A percentile compares a stretch with the other conserved stretches of the same genome.
phyloP scores from a whole-genome alignment of 75 land plant genomes.

The Sequoiadendron giganteum region DNA sequence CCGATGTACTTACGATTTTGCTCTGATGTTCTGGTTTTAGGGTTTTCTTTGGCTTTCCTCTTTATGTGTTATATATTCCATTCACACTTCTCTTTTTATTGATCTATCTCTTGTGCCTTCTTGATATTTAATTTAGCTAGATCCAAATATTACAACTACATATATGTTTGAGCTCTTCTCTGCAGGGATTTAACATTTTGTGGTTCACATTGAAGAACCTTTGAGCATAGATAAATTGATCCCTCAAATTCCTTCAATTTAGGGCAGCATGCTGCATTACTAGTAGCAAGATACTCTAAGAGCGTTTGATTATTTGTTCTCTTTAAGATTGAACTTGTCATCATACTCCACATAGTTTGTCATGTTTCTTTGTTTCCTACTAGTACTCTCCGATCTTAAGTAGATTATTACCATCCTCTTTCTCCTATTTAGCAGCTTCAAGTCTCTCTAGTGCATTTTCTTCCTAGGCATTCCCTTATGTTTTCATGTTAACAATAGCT shows the following conservation, averaged over 20 bases:
- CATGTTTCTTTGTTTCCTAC: slow-evolving; percentile 60
- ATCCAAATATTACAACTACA: slow-evolving; percentile 42
- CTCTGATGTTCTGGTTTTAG: too few relatives aligned
- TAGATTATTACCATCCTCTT: slow-evolving; percentile 67
- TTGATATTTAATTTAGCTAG: slow-evolving; percentile 47
- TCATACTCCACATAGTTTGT: slow-evolving; percentile 62
- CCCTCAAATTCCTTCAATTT: slow-evolving; percentile 59
- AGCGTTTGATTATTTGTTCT: slow-evolving; percentile 59
- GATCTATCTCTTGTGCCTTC: slow-evolving; percentile 54
- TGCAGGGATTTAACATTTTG: slow-evolving; percentile 45
- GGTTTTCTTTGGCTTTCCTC: too few relatives aligned
- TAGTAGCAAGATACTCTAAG: slow-evolving; percentile 62
- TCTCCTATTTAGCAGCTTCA: slow-evolving; percentile 55
- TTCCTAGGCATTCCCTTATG: slow-evolving; percentile 57
- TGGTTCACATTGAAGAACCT: slow-evolving; percentile 54
- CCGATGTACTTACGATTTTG: too few relatives aligned
- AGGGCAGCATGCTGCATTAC: slow-evolving; percentile 69
- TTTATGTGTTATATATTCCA: slow-evolving; percentile 48
- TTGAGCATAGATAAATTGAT: slow-evolving; percentile 43
- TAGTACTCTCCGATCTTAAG: slow-evolving; percentile 64
- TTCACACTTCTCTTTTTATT: slow-evolving; percentile 60
- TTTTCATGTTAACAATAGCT: too few relatives aligned
- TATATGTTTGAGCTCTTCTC: slow-evolving; percentile 52
- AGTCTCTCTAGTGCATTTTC: slow-evolving; percentile 55
- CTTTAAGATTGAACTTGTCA: slow-evolving; percentile 44